Evolutionary conservation across 352 stramenopile genomes (phyloP).

Genomic region (Globisporangium recalcitrans): DNA sequence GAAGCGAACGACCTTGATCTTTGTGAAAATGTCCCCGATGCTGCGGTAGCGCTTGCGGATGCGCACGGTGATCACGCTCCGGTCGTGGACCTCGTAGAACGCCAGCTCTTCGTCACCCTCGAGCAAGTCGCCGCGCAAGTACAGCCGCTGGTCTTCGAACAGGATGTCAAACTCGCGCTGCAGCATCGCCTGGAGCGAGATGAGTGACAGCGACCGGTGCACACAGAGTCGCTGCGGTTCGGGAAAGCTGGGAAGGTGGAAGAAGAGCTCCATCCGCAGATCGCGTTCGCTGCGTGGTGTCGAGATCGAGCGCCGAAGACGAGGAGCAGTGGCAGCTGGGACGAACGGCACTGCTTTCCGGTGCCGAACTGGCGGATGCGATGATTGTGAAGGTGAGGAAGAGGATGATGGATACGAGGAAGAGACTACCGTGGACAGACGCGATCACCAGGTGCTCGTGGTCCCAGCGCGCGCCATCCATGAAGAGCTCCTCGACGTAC

Average conservation of each 20-base stretch:
- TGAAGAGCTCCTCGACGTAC: conserved; percentile 87
- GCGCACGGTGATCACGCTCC: conserved; percentile 43
- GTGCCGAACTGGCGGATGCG: neutral
- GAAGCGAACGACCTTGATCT: conserved; percentile 54
- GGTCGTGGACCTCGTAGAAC: conserved; percentile 50
- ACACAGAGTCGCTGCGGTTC: conserved; percentile 37
- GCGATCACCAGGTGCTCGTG: conserved; percentile 47
- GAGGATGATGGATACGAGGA: neutral
- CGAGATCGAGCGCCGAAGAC: conserved; percentile 21
- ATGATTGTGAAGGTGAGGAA: neutral
- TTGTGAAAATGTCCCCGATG: conserved; percentile 63
- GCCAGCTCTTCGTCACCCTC: conserved; percentile 56
- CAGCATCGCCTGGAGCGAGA: conserved; percentile 45
- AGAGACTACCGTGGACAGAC: neutral
- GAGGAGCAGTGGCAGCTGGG: neutral
- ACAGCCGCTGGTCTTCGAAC: conserved; percentile 61
- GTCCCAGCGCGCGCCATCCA: conserved; percentile 89
- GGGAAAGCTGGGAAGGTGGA: conserved; percentile 28
- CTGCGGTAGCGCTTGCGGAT: conserved; percentile 41
- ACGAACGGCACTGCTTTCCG: conserved; percentile 2
- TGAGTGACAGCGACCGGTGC: conserved; percentile 42
- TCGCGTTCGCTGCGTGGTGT: conserved; percentile 18
- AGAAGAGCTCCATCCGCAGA: conserved; percentile 45
- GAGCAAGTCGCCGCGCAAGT: conserved; percentile 49
- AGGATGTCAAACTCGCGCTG: conserved; percentile 51